Conservation (phyloP, 2,329 filamentous ascomycete species). For the Blastomyces emzantsi region DNA sequence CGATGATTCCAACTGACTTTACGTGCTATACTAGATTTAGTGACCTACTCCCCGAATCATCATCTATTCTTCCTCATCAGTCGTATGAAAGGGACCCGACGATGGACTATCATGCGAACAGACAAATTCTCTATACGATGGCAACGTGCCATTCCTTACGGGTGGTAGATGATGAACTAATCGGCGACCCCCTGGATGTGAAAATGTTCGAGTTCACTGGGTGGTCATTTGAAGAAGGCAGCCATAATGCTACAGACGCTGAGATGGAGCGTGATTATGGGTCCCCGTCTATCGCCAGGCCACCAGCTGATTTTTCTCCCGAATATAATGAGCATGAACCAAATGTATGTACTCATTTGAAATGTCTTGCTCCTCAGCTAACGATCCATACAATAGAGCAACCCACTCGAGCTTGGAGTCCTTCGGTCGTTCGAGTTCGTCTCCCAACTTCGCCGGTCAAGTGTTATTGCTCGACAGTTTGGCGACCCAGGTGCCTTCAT, state of each 20-base stretch:
- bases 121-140: constrained; percentile 83
- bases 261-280: constrained; percentile 68
- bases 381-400: constrained; percentile 2
- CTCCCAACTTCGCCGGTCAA: constrained; percentile 82
- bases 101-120: constrained; percentile 52
- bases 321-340: constrained; percentile 37
- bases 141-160: constrained; percentile 91
- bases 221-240: constrained; percentile 87
- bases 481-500: constrained; percentile 75
- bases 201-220: constrained; percentile 98
- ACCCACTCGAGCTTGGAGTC: constrained; percentile 76
- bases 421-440: constrained; percentile 91
- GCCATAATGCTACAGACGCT: constrained; percentile 53
- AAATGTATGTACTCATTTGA: constrained; percentile 13
- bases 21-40: constrained; percentile 53
- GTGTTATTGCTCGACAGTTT: constrained; percentile 84
- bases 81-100: constrained; percentile 51
- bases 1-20: not conserved
- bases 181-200: constrained; percentile 88
- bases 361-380: not conserved
- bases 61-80: constrained; percentile 48
- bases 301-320: constrained; percentile 55
- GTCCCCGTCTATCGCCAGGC: constrained; percentile 73
- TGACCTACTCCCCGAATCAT: constrained; percentile 61
- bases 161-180: constrained; percentile 74